Evolutionary conservation across 2,329 filamentous ascomycete species (phyloP), one percentile per base, ranked within the genome.

Genomic region (Leptodontidium sp.): DNA sequence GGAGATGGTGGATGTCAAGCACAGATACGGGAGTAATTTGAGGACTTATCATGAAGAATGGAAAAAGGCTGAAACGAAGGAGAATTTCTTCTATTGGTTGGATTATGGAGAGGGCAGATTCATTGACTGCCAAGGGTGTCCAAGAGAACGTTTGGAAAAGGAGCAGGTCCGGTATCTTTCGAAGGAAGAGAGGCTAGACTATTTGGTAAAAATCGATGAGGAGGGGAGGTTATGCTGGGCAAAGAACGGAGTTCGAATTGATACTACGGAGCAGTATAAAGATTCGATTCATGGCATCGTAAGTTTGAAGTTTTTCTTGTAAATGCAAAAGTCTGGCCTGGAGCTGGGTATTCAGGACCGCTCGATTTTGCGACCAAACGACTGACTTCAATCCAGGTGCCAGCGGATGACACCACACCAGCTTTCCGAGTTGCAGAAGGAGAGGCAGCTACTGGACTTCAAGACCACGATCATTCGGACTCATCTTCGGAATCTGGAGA

Each of bases 41-140:
- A 85, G 92, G 40, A 86, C 88, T 40, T 98, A 97, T 75, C 94
- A 98, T 76, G 87, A 89, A 68, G 88, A 92, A 72, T 98, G 94
- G 94, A 93, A 93, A 79, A 88, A 86, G 69, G 84, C 88, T 1
- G 84, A 92, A 35, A 95, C 93, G 0, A 87, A 89, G 4, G 91
- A 97, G 78, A 97, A 96, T 77, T 98, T 94, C 84, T 97, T 97
- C 79, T 95, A 94, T 81, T 97, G 94, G 94, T 84, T 97, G 1
- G 94, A 98, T 77, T 85, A 91, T 68, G 94, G 94, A 5, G 90
- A 90, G 61, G 94, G 94, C 0, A 88, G 84, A 73, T 79, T 86
- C 49, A 78, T 96, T 53, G 91, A 95, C 71, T 82, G 95, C 14
- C 86, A 88, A 3, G 85, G 87, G 0, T 93, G 93, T 71, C 90